phyloP scores from a whole-genome alignment of 805 yeast genomes.

The Tetrapisispora phaffii region DNA sequence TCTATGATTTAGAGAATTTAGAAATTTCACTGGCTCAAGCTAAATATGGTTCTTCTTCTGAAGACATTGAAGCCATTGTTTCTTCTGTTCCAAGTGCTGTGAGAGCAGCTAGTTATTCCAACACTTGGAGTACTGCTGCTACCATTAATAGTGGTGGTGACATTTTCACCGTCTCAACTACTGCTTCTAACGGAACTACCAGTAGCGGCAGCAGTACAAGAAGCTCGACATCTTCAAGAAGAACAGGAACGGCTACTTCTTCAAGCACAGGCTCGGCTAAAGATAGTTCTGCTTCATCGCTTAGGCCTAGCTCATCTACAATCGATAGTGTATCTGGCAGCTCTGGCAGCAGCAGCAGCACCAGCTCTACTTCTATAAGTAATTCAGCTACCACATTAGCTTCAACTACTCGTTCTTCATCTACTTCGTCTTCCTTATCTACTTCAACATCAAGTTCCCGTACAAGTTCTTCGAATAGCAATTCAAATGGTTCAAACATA shows the following conservation, averaged over 20 bases:
- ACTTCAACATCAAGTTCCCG: background rate
- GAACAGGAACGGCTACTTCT: background rate
- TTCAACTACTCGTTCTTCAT: background rate
- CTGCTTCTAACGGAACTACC: background rate
- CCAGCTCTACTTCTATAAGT: conserved; percentile 2
- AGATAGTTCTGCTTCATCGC: background rate
- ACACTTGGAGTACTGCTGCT: conserved; percentile 32
- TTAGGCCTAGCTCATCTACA: conserved; percentile 2
- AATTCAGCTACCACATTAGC: background rate
- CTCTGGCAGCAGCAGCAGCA: background rate
- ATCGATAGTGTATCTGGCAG: background rate
- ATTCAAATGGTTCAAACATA: background rate
- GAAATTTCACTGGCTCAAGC: conserved; percentile 44
- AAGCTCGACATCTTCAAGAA: background rate
- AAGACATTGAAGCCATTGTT: conserved; percentile 19
- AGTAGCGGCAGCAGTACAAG: background rate
- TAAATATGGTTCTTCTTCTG: conserved; percentile 9
- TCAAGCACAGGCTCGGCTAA: background rate
- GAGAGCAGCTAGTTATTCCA: conserved; percentile 38
- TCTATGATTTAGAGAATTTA: conserved; percentile 43
- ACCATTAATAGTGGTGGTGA: conserved; percentile 25
- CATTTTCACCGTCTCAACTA: conserved; percentile 15
- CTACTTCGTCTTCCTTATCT: conserved; percentile 1
- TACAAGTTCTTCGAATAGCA: background rate
- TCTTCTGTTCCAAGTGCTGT: conserved; percentile 39